Base-by-base conservation (phyloP, 306 rosid genomes). In the Alnus glutinosa region DNA sequence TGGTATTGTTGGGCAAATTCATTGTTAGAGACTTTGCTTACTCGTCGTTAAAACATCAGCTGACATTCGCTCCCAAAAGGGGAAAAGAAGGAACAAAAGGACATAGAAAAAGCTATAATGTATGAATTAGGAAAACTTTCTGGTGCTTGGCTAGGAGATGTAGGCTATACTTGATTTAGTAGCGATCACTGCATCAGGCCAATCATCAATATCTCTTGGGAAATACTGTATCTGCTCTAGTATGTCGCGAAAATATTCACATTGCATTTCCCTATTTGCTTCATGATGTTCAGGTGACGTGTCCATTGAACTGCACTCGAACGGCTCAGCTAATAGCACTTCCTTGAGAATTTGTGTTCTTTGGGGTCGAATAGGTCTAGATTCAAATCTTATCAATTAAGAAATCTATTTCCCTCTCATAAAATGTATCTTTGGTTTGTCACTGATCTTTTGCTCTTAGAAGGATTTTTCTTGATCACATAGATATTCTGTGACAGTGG, bases 1-100 rank as follows among this genome's bases (percentile, higher is more conserved):
- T 82, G 55, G 47, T 75, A 83, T 78, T 55, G 63, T 76, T 77
- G 36, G 61, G 67, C 19, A 73, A 77, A 73, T 78, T 51, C 59
- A 55, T 61, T 75, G 77, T 70, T 19, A 71, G 71, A 77, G 84
- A 58, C 46, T 0, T 59, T 68, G 69, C 30, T 68, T 68, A 8
- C 59, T 42, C 23, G 52, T 37, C 68, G 70, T 62, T 59, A 3
- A 18, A 3, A 28, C 55, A 28, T 34, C 57, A 64, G 62, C 19
- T 11, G 42, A 74, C 59, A 70, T 64, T 37, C 30, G 55, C 48
- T 63, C 16, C 82, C 50, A 72, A 54, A 47, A 34, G 77, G 75
- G 47, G 51, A 48, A 63, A 62, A 52, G 55, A 46, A 23, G 54
- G 18, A 55, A 77, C 32, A 28, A 34, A 75, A 66, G 19, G 37